These are phyloP conservation scores for Decorospora gaudefroyi DNA, from an alignment of 2,329 filamentous ascomycete species.

Conservation along the genomic window DNA sequence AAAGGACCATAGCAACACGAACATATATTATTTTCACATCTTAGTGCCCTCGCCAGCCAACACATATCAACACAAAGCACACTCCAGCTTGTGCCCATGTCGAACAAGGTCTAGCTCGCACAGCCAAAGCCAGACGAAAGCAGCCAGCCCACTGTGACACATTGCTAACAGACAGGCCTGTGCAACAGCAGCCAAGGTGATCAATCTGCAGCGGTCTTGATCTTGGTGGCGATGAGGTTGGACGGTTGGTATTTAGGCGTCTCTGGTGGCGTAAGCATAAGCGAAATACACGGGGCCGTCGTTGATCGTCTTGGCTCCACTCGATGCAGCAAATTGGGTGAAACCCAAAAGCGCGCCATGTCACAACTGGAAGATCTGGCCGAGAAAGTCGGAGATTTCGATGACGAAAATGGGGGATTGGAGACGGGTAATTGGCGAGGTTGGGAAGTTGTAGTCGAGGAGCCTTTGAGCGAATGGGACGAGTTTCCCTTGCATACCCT, in stretches of 20 bases:
- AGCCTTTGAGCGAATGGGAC: slow-evolving; percentile 8
- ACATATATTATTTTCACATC: slow-evolving; percentile 8
- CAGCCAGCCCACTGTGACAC: slow-evolving; percentile 11
- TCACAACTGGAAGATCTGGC: slow-evolving; percentile 1
- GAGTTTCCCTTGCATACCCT: background rate
- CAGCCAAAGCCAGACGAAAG: slow-evolving; percentile 12
- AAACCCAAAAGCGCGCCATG: slow-evolving; percentile 10
- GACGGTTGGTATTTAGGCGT: slow-evolving; percentile 10
- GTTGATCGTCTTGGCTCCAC: slow-evolving; percentile 17
- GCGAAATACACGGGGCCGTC: slow-evolving; percentile 22
- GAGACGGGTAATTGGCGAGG: slow-evolving; percentile 10
- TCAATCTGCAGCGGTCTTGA: too few relatives aligned
- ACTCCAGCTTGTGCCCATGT: slow-evolving; percentile 21
- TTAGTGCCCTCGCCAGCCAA: slow-evolving; percentile 9
- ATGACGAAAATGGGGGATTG: background rate
- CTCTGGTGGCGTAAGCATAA: slow-evolving; percentile 10
- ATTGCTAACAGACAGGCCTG: slow-evolving; percentile 3
- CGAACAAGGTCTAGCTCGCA: slow-evolving; percentile 9
- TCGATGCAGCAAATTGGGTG: slow-evolving; percentile 6
- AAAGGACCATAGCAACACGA: background rate
- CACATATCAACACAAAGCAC: slow-evolving; percentile 18
- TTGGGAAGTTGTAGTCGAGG: slow-evolving; percentile 1
- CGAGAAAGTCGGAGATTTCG: slow-evolving; percentile 9
- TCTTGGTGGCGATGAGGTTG: slow-evolving; percentile 9
- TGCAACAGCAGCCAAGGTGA: slow-evolving; percentile 8